phyloP scores from a whole-genome alignment of 2,329 filamentous ascomycete genomes.

The Sporothrix phasma region DNA sequence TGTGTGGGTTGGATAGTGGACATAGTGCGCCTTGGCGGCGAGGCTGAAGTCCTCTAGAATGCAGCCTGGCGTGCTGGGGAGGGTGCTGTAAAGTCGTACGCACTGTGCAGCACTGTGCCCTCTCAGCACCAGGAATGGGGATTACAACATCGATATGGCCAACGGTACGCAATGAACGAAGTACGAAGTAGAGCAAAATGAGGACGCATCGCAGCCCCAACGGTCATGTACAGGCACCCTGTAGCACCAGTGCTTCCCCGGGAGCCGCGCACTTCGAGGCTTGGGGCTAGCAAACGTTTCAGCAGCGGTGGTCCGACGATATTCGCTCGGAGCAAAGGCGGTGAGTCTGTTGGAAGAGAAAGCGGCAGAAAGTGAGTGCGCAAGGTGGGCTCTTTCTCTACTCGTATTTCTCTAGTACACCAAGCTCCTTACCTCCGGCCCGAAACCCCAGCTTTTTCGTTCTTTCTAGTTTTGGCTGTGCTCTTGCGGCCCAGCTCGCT shows the following conservation, averaged over 20 bases:
- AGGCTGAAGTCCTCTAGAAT: neutral
- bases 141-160: too few species aligned
- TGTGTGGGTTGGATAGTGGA: neutral
- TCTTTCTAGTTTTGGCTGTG: too few species aligned
- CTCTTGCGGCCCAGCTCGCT: neutral
- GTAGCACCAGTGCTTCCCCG: neutral
- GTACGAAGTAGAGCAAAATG: neutral
- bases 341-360: neutral
- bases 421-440: neutral
- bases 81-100: neutral
- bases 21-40: conserved; percentile 4
- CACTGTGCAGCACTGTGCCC: neutral
- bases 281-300: neutral
- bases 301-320: neutral
- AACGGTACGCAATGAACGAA: neutral
- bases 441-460: neutral
- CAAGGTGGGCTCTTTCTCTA: neutral
- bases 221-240: neutral
- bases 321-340: neutral
- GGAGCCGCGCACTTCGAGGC: neutral
- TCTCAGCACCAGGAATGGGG: neutral
- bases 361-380: neutral
- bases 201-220: neutral
- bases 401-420: neutral
- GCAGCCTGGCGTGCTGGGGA: neutral